Base-by-base conservation (phyloP, 1,284 basidiomycete genomes). In the Sparassis latifolia region DNA sequence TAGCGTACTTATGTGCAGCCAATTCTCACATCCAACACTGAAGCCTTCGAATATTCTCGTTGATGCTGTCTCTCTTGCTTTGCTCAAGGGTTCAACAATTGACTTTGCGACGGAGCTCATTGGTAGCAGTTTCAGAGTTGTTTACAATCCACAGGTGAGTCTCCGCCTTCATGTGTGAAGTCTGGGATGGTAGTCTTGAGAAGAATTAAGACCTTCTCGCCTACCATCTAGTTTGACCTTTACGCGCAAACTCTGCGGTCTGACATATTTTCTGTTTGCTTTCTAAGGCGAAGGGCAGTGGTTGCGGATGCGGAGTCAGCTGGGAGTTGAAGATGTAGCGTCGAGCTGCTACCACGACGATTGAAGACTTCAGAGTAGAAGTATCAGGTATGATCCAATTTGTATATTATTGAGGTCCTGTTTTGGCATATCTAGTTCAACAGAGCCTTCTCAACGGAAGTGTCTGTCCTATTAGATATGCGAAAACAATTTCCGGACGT, bases 91-190 rank as follows among this genome's bases (percentile, higher is more conserved):
- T 4, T 83, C 89, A 2, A 90, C 86, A 0, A 76, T 96, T 44
- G 92, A 96, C 67, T 96, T 83, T 62, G 87, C 89, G 0, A 94
- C 92, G 0, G 93, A 96, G 67, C 78, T 96, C 38, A 96, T 96
- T 57, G 92, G 92, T 3, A 89, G 85, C 62, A 86, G 82, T 51
- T 96, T 96, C 64, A 75, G 85, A 12, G 72, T 96, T 3, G 63
- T 76, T 12, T 81, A 86, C 20, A 96, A 95, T 58, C 93, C 92
- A 3, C 87, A 90, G 66, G 65, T 65, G 49, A 10, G 58, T 35
- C 3, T 5, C 33, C 28, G 5, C 38, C 27, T 41, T 3, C 6
- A 33, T 44, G 9, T 12, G 41, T 27, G 41, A 20, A 42, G 28
- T 20, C 20, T 20, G 20, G 20, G 20, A 20, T 20, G 20, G 20